These are phyloP conservation scores for Phalaenopsis hybrid DNA, from an alignment of 116 monocot genomes.

Conservation along the genomic window DNA sequence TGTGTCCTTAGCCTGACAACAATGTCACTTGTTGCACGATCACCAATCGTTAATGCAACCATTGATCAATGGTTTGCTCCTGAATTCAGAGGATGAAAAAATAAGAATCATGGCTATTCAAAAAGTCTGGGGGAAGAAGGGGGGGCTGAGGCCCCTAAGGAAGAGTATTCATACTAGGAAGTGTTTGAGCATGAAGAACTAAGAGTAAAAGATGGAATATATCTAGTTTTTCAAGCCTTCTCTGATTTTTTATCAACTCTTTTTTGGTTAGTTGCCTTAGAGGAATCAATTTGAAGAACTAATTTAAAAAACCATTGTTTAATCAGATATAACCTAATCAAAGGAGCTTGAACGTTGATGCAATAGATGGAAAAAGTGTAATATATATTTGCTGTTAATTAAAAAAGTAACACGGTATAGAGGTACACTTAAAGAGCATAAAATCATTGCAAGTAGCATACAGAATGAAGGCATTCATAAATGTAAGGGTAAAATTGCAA, in stretches of 20 bases:
- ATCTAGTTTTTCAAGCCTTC: neutral
- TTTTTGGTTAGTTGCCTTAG: neutral
- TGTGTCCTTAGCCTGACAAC: constrained; percentile 71
- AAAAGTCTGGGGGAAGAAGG: neutral
- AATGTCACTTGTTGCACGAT: constrained; percentile 70
- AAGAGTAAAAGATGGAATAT: neutral
- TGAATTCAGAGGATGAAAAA: neutral
- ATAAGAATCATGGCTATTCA: neutral
- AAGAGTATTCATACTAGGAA: neutral
- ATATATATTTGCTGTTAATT: neutral
- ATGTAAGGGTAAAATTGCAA: neutral
- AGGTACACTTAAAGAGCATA: neutral
- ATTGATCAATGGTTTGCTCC: neutral
- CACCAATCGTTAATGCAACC: constrained; percentile 32
- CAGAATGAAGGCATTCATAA: neutral
- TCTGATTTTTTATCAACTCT: neutral
- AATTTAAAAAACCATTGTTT: neutral
- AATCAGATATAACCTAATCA: neutral
- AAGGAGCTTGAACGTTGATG: neutral
- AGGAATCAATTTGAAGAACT: neutral
- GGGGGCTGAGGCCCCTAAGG: neutral
- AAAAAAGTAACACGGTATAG: neutral
- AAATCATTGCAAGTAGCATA: neutral
- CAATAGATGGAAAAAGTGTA: neutral
- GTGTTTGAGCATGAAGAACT: neutral